Evolutionary conservation across 2,329 filamentous ascomycete genomes (phyloP).

Genomic region (Penicillium nordicum): DNA sequence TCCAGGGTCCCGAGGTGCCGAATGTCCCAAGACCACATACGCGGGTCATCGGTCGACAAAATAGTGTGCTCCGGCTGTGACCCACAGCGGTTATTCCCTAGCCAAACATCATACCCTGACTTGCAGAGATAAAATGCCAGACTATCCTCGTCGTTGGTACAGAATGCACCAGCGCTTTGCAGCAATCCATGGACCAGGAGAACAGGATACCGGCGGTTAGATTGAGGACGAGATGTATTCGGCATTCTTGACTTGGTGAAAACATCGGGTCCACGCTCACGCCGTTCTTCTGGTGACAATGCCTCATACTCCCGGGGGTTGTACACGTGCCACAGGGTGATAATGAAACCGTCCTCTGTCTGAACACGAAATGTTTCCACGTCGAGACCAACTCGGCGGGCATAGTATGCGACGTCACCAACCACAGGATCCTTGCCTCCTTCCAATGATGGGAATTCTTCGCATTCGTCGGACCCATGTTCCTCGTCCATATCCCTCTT

Average conservation of each 20-base stretch:
- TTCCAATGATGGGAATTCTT: slow-evolving; percentile 69
- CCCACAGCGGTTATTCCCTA: slow-evolving; percentile 90
- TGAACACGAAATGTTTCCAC: slow-evolving; percentile 79
- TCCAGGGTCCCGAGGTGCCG: slow-evolving; percentile 90
- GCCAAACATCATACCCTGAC: slow-evolving; percentile 89
- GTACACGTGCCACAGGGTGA: slow-evolving; percentile 85
- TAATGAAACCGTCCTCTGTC: slow-evolving; percentile 90
- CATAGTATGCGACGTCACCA: slow-evolving; percentile 81
- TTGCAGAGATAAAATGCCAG: slow-evolving; percentile 91
- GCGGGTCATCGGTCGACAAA: slow-evolving; percentile 70
- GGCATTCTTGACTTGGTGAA: slow-evolving; percentile 50
- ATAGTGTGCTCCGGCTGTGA: slow-evolving; percentile 72
- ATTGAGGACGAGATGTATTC: slow-evolving; percentile 25
- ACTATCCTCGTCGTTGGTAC: slow-evolving; percentile 83
- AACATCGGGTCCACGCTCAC: slow-evolving; percentile 57
- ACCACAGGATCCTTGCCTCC: slow-evolving; percentile 75
- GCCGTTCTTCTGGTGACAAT: slow-evolving; percentile 44
- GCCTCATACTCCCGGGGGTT: slow-evolving; percentile 70
- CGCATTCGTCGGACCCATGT: slow-evolving; percentile 51
- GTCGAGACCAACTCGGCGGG: slow-evolving; percentile 79
- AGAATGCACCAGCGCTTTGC: slow-evolving; percentile 84
- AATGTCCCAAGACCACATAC: slow-evolving; percentile 98
- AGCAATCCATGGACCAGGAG: slow-evolving; percentile 84
- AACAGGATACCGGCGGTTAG: slow-evolving; percentile 62
- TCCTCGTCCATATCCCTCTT: slow-evolving; percentile 42